Percentiles rank a stretch among this genome's conserved stretches.
Conservation (phyloP, 2,329 filamentous ascomycete species). For the Trichoderma asperellum region DNA sequence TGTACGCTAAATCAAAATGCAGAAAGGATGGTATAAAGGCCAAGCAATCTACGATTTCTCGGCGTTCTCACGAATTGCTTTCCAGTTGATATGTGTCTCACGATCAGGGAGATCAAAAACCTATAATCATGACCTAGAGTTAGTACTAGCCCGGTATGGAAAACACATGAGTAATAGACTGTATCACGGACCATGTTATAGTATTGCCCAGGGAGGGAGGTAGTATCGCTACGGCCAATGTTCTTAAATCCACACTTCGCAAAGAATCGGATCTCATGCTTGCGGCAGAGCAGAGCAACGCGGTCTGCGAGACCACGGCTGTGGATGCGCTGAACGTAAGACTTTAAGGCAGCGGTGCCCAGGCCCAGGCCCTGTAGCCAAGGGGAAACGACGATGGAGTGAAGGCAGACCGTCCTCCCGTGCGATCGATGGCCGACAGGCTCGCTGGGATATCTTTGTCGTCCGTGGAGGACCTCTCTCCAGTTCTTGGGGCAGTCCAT, state of each 20-base stretch:
- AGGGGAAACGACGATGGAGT: slow-evolving; percentile 80
- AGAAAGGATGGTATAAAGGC: background rate
- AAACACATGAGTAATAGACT: background rate
- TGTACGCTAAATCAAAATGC: background rate
- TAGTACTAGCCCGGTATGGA: background rate
- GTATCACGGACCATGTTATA: slow-evolving; percentile 70
- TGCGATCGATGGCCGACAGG: slow-evolving; percentile 70
- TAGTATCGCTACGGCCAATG: slow-evolving; percentile 67
- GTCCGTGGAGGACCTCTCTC: slow-evolving; percentile 47
- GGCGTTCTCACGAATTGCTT: background rate
- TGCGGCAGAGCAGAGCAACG: slow-evolving; percentile 76
- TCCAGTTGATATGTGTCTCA: background rate
- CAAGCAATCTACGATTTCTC: background rate
- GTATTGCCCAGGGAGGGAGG: slow-evolving; percentile 81
- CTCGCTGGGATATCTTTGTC: slow-evolving; percentile 44
- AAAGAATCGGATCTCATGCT: slow-evolving; percentile 75
- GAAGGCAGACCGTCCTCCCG: slow-evolving; percentile 76
- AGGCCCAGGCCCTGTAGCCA: slow-evolving; percentile 74
- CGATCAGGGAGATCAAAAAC: slow-evolving; percentile 13
- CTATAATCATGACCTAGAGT: background rate
- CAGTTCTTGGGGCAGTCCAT: slow-evolving; percentile 76
- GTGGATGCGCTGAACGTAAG: slow-evolving; percentile 77
- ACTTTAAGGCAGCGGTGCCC: slow-evolving; percentile 72
- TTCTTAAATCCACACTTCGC: slow-evolving; percentile 73
- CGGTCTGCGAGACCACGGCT: slow-evolving; percentile 70